Base-by-base conservation (phyloP, 2,329 filamentous ascomycete genomes). In the Polytolypa hystricis region DNA sequence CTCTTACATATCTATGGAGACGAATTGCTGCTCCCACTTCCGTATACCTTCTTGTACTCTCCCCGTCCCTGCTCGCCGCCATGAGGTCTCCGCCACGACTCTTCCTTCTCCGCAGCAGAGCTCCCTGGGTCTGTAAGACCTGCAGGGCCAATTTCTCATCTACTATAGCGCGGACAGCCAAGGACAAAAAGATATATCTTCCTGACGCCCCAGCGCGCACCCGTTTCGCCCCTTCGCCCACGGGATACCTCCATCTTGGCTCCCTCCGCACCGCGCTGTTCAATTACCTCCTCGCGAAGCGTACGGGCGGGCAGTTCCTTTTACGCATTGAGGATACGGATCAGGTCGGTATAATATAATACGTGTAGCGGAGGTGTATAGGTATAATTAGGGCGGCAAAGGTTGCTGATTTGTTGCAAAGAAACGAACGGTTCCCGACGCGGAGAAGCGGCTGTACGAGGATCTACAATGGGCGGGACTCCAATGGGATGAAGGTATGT, bases 311-410 rank as follows among this genome's bases (percentile, higher is more conserved):
- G 5, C 81, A 93, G 56, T 98, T 98, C 51, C 62, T 98, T 8
- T 65, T 98, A 33, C 77, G 91, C 7, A 78, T 98, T 44, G 91
- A 98, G 64, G 91, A 98, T 57, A 98, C 91, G 4, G 91, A 96
- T 61, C 83, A 84, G 70, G 83, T 86, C 61, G 47, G 69, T 48
- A 14, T 27, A 37, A 14, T 25, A 33, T 15, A 12, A 38, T 14
- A 7, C 18, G 9, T 12, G 12, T 3, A 30, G 16, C 4, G 8
- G 12, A 16, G 15, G 20, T 27, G 20, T 20, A n/a, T 30, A 18
- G 17, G 10, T 17, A 26, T 15, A 15, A 23, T 29, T 19, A 5
- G 16, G 28, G 28, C 16, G n/a, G 10, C 7, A 20, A n/a, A 35
- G 29, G 17, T 33, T 18, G 20, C 27, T 34, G 46, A 57, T 67